A percentile compares a stretch with the other conserved stretches of the same genome.
Evolutionary conservation across 2,329 filamentous ascomycete genomes (phyloP).

Genomic region (Chaetoscypha palmicola): DNA sequence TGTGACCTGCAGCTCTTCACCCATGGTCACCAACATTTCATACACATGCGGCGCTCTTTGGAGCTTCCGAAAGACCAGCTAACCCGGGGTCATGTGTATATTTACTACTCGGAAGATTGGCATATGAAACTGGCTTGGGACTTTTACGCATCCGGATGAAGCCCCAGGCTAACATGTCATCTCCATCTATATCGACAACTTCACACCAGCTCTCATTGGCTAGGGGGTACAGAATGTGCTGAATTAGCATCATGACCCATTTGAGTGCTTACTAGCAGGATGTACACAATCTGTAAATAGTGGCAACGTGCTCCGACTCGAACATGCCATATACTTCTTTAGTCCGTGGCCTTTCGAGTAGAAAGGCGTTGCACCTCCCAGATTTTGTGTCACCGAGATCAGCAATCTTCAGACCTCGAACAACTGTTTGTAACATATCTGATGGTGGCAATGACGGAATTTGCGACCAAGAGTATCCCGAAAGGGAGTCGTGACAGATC

Average conservation of each 20-base stretch:
- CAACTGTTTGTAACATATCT: not conserved
- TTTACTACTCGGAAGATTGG: constrained; percentile 4
- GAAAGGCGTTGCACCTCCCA: constrained; percentile 5
- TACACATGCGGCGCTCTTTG: not conserved
- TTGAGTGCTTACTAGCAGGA: constrained; percentile 5
- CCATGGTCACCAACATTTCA: not conserved
- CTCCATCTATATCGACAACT: constrained; percentile 6
- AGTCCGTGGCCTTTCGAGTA: not conserved
- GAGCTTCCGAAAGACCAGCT: constrained; percentile 1
- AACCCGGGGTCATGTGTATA: not conserved
- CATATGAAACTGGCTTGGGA: constrained; percentile 3
- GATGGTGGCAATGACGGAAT: constrained; percentile 2
- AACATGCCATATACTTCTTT: not conserved
- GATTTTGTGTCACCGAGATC: constrained; percentile 1
- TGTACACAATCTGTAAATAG: constrained; percentile 8
- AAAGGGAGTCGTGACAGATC: constrained; percentile 2
- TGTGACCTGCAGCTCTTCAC: constrained; percentile 1
- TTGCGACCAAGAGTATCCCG: constrained; percentile 1
- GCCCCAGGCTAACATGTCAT: constrained; percentile 2
- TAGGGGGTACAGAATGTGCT: not conserved
- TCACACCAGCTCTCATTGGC: not conserved
- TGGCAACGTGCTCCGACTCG: not conserved
- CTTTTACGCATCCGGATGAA: not conserved
- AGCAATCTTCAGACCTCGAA: not conserved
- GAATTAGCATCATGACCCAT: constrained; percentile 6